phyloP scores from a whole-genome alignment of 495 filamentous ascomycete species.

The Xylaria telfairii region DNA sequence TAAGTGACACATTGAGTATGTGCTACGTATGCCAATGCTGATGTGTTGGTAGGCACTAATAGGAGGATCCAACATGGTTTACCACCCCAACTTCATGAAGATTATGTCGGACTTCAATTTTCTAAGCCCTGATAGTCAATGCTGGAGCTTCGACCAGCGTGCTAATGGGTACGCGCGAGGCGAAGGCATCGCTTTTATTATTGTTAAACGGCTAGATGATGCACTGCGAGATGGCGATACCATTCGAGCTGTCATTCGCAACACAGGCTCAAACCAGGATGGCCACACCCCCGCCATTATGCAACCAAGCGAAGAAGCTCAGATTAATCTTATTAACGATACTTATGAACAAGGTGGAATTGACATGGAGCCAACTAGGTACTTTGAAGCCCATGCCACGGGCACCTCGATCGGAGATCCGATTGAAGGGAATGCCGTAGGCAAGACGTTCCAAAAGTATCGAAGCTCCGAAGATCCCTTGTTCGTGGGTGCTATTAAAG shows the following conservation, averaged over 20 bases:
- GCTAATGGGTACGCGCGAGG: slow-evolving; percentile 66
- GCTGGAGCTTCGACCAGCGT: slow-evolving; percentile 52
- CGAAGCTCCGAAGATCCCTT: slow-evolving; percentile 34
- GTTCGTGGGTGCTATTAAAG: slow-evolving; percentile 57
- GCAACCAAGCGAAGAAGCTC: slow-evolving; percentile 52
- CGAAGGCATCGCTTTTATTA: slow-evolving; percentile 59
- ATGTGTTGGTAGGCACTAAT: slow-evolving; percentile 50
- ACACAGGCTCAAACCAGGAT: slow-evolving; percentile 56
- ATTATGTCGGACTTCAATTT: slow-evolving; percentile 31
- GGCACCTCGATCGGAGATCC: slow-evolving; percentile 62
- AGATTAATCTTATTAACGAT: slow-evolving; percentile 51
- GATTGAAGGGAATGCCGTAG: slow-evolving; percentile 54
- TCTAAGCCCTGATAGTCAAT: slow-evolving; percentile 44
- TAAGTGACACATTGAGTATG: too few relatives aligned
- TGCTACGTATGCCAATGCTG: too few relatives aligned
- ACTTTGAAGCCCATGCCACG: slow-evolving; percentile 50
- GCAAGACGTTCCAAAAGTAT: slow-evolving; percentile 34
- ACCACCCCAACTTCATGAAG: slow-evolving; percentile 48
- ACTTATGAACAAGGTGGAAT: slow-evolving; percentile 53
- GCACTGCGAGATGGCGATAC: slow-evolving; percentile 53
- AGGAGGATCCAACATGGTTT: slow-evolving; percentile 52
- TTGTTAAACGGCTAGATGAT: slow-evolving; percentile 58
- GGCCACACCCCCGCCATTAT: slow-evolving; percentile 56
- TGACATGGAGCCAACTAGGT: slow-evolving; percentile 46
- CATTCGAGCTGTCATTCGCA: slow-evolving; percentile 63